Conservation (phyloP, 805 yeast genomes). For the Starmerella ratchasimensis region DNA sequence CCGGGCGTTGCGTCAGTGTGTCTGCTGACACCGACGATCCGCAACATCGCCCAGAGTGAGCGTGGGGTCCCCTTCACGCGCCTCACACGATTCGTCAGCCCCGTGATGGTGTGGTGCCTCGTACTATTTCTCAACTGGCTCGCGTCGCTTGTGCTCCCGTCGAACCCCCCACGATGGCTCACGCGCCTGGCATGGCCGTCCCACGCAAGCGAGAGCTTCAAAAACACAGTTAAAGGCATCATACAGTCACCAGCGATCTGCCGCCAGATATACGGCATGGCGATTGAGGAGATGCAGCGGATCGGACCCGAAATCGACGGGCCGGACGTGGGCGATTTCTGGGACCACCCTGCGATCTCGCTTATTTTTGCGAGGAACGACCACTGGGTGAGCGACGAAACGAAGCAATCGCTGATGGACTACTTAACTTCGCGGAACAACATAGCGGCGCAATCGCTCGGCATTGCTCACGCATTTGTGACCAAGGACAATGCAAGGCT, state of each 20-base stretch:
- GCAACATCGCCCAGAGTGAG: constrained; percentile 39
- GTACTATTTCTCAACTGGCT: constrained; percentile 4
- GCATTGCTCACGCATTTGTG: constrained; percentile 49
- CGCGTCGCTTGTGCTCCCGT: constrained; percentile 6
- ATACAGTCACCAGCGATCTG: constrained; percentile 34
- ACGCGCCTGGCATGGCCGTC: too few species aligned
- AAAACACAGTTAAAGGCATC: constrained; percentile 23
- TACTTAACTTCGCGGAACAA: constrained; percentile 27
- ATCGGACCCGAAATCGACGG: constrained; percentile 33
- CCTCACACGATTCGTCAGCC: constrained; percentile 20
- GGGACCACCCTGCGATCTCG: constrained; percentile 40
- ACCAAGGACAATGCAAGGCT: constrained; percentile 38
- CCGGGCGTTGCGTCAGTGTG: constrained; percentile 35
- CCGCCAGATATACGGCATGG: constrained; percentile 43
- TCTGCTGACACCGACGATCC: constrained; percentile 55
- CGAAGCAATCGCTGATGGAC: constrained; percentile 34
- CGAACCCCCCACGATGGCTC: too few species aligned
- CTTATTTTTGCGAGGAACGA: constrained; percentile 44
- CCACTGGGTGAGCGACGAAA: constrained; percentile 47
- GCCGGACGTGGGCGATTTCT: constrained; percentile 30
- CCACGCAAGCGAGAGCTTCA: constrained; percentile 4
- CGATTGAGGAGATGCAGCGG: constrained; percentile 42
- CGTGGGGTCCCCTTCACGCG: constrained; percentile 29
- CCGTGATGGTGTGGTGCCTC: constrained; percentile 1
- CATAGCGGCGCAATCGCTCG: constrained; percentile 27